Base-by-base conservation (phyloP, 306 rosid genomes). In the Fagus sylvatica region DNA sequence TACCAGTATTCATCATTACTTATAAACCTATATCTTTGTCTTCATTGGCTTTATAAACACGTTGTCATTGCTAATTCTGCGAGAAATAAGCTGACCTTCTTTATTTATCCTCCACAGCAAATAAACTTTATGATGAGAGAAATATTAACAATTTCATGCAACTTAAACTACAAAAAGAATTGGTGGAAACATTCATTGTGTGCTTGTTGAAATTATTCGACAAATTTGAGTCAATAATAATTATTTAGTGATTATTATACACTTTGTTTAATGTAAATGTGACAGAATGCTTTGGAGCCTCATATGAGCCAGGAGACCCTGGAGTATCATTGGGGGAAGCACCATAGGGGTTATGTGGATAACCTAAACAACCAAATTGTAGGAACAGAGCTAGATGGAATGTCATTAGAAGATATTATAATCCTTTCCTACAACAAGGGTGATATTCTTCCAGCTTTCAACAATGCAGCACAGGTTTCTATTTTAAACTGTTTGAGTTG, bases 271-370 rank as follows among this genome's bases (percentile, higher is more conserved):
- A 67, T 53, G n/a, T 42, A 22, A 22, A 30, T 67, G 79, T 74
- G 69, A 67, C 86, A 92, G 98, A 82, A 89, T 84, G 97, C 95
- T 53, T 79, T 94, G 87, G 98, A 94, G 87, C 98, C 97, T 16
- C 84, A 87, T 71, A 89, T 94, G 97, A 89, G 95, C 82, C 87
- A 85, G 84, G 80, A 84, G 76, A 92, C 98, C 43, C 77, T 94
- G 13, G 95, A 94, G 62, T 90, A 79, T 83, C 97, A 94, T 69
- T 90, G 98, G 98, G 98, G 97, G 64, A 94, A 90, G 93, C 98
- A 94, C 80, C 98, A 94, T 74, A 88, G 90, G 80, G 83, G 87
- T 67, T 94, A 94, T 53, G 93, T 90, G 51, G 94, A 92, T 49
- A 94, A 94, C 83, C 86, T 94, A 53, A 94, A 94, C 85, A 84